phyloP scores from a whole-genome alignment of 2,329 filamentous ascomycete genomes.

The Aspergillus sp. region DNA sequence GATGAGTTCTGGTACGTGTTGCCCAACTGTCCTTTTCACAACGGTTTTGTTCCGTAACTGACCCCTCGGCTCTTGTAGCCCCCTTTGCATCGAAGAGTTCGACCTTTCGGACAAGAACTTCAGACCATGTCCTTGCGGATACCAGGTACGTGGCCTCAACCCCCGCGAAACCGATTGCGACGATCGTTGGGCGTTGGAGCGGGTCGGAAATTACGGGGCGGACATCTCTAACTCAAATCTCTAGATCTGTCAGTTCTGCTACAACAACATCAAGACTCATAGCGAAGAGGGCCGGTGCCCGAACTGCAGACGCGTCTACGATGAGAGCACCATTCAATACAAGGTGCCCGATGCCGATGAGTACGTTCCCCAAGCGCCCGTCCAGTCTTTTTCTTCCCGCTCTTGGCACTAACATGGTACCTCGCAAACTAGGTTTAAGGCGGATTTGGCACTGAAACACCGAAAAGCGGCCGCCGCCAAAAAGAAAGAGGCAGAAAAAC shows the following conservation, averaged over 20 bases:
- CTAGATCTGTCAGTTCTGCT: slow-evolving; percentile 99
- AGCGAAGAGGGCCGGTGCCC: slow-evolving; percentile 92
- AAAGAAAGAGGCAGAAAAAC: slow-evolving; percentile 94
- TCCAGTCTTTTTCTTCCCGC: slow-evolving; percentile 9
- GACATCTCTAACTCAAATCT: slow-evolving; percentile 10
- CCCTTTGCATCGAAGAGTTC: slow-evolving; percentile 98
- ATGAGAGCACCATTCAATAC: slow-evolving; percentile 96
- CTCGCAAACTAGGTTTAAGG: slow-evolving; percentile 50
- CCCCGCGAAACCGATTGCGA: neutral
- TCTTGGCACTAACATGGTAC: slow-evolving; percentile 28
- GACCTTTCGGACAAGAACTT: slow-evolving; percentile 98
- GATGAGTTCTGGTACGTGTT: slow-evolving; percentile 52
- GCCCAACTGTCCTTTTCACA: neutral
- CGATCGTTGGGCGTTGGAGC: slow-evolving; percentile 15
- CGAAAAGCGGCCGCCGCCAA: slow-evolving; percentile 88
- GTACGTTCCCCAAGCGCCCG: slow-evolving; percentile 59
- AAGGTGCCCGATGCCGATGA: slow-evolving; percentile 95
- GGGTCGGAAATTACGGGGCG: slow-evolving; percentile 3
- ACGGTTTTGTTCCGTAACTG: slow-evolving; percentile 22
- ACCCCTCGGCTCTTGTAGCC: slow-evolving; percentile 59
- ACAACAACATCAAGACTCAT: slow-evolving; percentile 98
- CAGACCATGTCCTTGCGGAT: slow-evolving; percentile 93
- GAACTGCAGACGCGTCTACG: slow-evolving; percentile 93
- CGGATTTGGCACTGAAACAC: slow-evolving; percentile 67
- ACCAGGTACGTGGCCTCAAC: slow-evolving; percentile 70